Evolutionary conservation across 2,329 filamentous ascomycete species (phyloP).

Genomic region (Stachybotrys echinatus): DNA sequence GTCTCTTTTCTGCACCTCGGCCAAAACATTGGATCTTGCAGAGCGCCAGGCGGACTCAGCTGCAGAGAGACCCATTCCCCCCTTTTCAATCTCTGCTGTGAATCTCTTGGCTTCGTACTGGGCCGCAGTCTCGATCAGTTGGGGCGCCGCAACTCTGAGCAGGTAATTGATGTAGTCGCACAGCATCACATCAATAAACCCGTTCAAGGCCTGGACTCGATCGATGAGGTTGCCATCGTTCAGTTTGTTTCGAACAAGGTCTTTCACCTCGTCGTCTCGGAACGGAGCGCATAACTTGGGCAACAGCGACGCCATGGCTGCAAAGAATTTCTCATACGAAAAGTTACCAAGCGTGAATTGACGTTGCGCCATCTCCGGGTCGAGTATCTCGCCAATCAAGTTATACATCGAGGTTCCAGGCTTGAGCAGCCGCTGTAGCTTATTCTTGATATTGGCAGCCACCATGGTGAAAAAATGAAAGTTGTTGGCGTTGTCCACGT

Average conservation of each 20-base stretch:
- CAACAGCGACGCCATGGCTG: constrained; percentile 67
- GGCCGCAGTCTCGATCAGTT: constrained; percentile 64
- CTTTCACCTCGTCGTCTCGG: constrained; percentile 70
- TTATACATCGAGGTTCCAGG: constrained; percentile 68
- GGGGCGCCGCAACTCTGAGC: constrained; percentile 64
- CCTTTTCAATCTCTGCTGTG: constrained; percentile 55
- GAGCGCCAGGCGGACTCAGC: constrained; percentile 64
- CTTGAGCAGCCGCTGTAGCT: constrained; percentile 67
- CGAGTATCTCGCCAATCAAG: constrained; percentile 69
- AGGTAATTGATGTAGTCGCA: constrained; percentile 82
- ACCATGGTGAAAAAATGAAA: constrained; percentile 66
- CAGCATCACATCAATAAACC: constrained; percentile 71
- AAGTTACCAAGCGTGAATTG: constrained; percentile 69
- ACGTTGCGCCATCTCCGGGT: constrained; percentile 63
- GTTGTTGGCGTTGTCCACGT: constrained; percentile 59
- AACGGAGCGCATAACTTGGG: constrained; percentile 78
- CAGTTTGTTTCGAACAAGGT: constrained; percentile 58
- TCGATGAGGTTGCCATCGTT: constrained; percentile 62
- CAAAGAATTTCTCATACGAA: constrained; percentile 76
- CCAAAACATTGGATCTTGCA: constrained; percentile 58
- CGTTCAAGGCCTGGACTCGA: constrained; percentile 68
- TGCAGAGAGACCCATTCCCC: constrained; percentile 46
- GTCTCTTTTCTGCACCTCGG: constrained; percentile 63
- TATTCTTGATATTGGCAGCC: constrained; percentile 64
- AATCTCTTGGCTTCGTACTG: constrained; percentile 74